These are phyloP conservation scores for Podila epigama DNA, from an alignment of 192 early-diverging fungal genomes.

Conservation along the genomic window DNA sequence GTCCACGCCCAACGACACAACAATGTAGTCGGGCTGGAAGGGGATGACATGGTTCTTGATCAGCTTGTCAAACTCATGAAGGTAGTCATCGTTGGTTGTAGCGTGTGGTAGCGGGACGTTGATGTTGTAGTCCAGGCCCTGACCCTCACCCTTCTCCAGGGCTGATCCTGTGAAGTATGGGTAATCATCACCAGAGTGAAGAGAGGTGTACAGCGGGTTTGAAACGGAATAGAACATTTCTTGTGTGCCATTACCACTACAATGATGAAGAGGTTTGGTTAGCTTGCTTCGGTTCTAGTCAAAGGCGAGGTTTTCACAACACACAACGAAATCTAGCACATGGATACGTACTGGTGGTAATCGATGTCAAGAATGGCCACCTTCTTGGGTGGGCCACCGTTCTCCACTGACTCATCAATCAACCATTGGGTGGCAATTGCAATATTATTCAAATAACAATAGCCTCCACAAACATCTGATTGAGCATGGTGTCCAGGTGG, in stretches of 20 bases:
- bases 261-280: not conserved
- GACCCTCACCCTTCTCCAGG: slow-evolving; percentile 61
- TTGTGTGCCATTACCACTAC: slow-evolving; percentile 65
- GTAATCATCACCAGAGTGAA: slow-evolving; percentile 67
- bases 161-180: slow-evolving; percentile 69
- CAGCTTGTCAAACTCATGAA: slow-evolving; percentile 49
- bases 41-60: slow-evolving; percentile 53
- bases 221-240: slow-evolving; percentile 57
- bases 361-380: slow-evolving; percentile 64
- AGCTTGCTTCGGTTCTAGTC: no score
- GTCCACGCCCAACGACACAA: slow-evolving; percentile 75
- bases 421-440: slow-evolving; percentile 58
- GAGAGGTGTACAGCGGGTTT: slow-evolving; percentile 70
- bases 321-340: not conserved
- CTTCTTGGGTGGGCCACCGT: slow-evolving; percentile 43
- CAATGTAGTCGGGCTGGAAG: slow-evolving; percentile 61
- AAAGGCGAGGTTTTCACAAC: not conserved
- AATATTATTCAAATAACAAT: slow-evolving; percentile 63
- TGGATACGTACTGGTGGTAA: slow-evolving; percentile 63
- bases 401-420: slow-evolving; percentile 47
- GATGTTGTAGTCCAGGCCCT: slow-evolving; percentile 72
- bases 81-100: slow-evolving; percentile 66
- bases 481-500: slow-evolving; percentile 70
- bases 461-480: slow-evolving; percentile 59
- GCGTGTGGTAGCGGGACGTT: slow-evolving; percentile 66